phyloP scores from a whole-genome alignment of 2,329 filamentous ascomycete genomes.

The Penicillium sp. region DNA sequence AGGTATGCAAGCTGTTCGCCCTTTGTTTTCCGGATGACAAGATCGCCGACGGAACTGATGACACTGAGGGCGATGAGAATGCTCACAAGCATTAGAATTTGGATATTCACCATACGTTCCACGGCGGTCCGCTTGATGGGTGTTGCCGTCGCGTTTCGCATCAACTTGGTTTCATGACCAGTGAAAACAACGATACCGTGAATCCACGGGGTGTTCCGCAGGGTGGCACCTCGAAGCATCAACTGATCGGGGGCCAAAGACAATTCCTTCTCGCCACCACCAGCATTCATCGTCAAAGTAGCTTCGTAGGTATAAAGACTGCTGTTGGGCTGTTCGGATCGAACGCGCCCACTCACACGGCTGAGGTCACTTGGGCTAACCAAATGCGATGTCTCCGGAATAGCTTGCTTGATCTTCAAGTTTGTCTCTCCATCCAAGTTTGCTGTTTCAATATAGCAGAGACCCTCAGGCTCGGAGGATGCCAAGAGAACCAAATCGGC shows the following conservation, averaged over 20 bases:
- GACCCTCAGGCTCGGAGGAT: conserved; percentile 92
- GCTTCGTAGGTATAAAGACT: conserved; percentile 98
- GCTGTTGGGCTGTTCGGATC: conserved; percentile 97
- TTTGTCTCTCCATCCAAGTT: conserved; percentile 98
- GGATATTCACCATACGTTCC: conserved; percentile 88
- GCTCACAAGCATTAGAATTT: conserved; percentile 86
- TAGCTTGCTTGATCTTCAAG: conserved; percentile 96
- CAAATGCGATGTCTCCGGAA: conserved; percentile 86
- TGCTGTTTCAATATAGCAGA: conserved; percentile 98
- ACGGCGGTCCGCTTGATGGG: conserved; percentile 98
- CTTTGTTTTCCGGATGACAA: conserved; percentile 73
- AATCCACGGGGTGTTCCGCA: conserved; percentile 96
- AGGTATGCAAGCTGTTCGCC: conserved; percentile 73
- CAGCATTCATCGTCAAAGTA: conserved; percentile 85
- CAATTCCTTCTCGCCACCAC: conserved; percentile 91
- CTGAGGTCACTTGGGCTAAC: conserved; percentile 87
- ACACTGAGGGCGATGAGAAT: conserved; percentile 85
- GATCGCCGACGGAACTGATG: conserved; percentile 87
- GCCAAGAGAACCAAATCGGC: conserved; percentile 91
- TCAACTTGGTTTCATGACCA: conserved; percentile 96
- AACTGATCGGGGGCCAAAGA: conserved; percentile 90
- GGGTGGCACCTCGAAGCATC: conserved; percentile 85
- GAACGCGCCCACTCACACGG: conserved; percentile 80
- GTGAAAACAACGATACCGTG: conserved; percentile 96
- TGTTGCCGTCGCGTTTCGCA: conserved; percentile 96